Evolutionary conservation across 164 flowering plant species (phyloP).

Genomic region (Akebia trifoliata): DNA sequence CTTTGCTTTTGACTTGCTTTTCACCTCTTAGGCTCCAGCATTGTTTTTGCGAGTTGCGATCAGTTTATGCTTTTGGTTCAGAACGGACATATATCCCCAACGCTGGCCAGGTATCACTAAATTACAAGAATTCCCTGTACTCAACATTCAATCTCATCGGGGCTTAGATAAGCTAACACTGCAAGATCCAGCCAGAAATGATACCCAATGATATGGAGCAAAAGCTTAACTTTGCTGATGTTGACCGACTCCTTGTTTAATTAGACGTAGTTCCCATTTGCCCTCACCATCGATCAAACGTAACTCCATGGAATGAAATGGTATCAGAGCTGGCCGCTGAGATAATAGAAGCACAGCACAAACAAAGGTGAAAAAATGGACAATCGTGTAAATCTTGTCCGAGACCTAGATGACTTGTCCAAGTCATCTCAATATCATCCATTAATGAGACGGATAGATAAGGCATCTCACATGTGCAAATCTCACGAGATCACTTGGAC

Average conservation of each 20-base stretch:
- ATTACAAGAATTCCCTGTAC: neutral
- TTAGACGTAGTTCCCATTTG: constrained; percentile 81
- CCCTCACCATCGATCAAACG: constrained; percentile 96
- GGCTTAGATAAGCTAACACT: neutral
- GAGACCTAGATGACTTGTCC: no score
- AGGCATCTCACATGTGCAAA: no score
- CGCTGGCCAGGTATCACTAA: neutral
- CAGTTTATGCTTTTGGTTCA: neutral
- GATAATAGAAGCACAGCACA: constrained; percentile 2
- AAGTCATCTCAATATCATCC: no score
- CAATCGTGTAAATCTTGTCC: constrained; percentile 4
- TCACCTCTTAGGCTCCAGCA: neutral
- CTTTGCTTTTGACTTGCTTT: neutral
- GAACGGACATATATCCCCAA: no score
- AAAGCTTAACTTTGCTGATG: neutral
- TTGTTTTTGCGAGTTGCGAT: no score
- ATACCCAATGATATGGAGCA: neutral
- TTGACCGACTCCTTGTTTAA: constrained; percentile 37
- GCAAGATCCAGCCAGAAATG: neutral
- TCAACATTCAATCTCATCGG: neutral
- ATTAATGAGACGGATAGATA: no score
- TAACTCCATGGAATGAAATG: constrained; percentile 78
- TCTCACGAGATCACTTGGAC: no score
- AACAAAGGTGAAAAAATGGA: neutral
- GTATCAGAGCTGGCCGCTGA: constrained; percentile 97